Conservation (phyloP, 805 yeast species). For the Yarrowia hollandica region DNA sequence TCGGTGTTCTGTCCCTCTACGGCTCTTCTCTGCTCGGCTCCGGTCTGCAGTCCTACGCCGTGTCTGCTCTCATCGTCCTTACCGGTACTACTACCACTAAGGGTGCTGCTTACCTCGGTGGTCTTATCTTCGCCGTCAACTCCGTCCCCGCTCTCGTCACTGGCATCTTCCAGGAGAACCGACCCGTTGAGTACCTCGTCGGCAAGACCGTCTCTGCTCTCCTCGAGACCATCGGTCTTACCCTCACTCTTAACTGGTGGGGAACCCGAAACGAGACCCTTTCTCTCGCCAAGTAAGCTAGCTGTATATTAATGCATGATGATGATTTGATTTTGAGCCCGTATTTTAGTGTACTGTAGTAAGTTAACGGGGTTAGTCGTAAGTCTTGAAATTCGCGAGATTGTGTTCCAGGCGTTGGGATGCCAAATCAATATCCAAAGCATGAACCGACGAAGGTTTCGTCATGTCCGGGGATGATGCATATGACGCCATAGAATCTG, state of each 20-base stretch:
- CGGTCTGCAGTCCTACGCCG: constrained; percentile 46
- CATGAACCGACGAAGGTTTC: too few species aligned
- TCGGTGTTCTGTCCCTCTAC: constrained; percentile 42
- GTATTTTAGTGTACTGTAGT: background rate
- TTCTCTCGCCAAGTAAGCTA: constrained; percentile 22
- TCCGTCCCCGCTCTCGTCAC: constrained; percentile 42
- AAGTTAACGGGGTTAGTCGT: too few species aligned
- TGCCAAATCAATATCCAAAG: too few species aligned
- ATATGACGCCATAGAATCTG: constrained; percentile 6
- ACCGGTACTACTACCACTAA: constrained; percentile 44
- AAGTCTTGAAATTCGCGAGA: too few species aligned
- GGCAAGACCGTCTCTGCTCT: constrained; percentile 40
- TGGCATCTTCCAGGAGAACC: constrained; percentile 41
- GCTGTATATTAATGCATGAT: constrained; percentile 3
- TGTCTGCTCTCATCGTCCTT: constrained; percentile 44
- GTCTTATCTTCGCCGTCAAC: constrained; percentile 43
- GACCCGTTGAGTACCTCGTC: constrained; percentile 42
- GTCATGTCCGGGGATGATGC: background rate
- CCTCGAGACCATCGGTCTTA: constrained; percentile 47
- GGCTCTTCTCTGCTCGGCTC: constrained; percentile 42
- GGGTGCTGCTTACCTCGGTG: constrained; percentile 45
- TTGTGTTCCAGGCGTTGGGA: too few species aligned
- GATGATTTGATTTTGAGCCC: background rate
- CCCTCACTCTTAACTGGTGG: constrained; percentile 45
- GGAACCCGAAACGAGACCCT: constrained; percentile 36